A percentile compares a stretch with the other conserved stretches of the same genome.
phyloP scores from a whole-genome alignment of 2,329 filamentous ascomycete genomes.

The Botrytis hyacinthi region DNA sequence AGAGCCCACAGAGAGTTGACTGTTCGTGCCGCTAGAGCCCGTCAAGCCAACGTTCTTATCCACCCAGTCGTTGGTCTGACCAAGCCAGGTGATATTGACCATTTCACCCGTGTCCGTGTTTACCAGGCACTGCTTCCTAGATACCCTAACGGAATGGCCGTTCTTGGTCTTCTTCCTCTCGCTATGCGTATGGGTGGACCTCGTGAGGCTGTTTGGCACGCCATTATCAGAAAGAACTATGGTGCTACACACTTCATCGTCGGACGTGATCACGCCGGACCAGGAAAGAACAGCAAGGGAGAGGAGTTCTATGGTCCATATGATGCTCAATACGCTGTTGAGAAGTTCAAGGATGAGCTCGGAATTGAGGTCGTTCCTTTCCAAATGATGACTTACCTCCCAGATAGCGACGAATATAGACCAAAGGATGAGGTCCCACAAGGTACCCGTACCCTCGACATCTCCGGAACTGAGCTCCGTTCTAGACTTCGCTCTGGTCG shows the following conservation, averaged over 20 bases:
- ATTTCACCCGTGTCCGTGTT: constrained; percentile 98
- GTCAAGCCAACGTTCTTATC: constrained; percentile 98
- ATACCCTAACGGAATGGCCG: constrained; percentile 99
- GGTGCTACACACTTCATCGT: constrained; percentile 99
- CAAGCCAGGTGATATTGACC: constrained; percentile 98
- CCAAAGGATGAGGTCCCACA: constrained; percentile 85
- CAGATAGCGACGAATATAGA: constrained; percentile 93
- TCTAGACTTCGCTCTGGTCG: constrained; percentile 85
- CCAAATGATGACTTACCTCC: constrained; percentile 99
- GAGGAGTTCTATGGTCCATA: constrained; percentile 98
- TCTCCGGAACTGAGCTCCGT: constrained; percentile 87
- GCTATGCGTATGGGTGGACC: constrained; percentile 99
- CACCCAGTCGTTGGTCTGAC: constrained; percentile 98
- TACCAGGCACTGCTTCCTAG: constrained; percentile 95
- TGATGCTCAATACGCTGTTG: constrained; percentile 92
- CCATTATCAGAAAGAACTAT: constrained; percentile 99
- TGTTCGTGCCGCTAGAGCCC: constrained; percentile 89
- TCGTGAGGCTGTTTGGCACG: constrained; percentile 98
- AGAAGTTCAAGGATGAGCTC: constrained; percentile 94
- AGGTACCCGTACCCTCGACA: constrained; percentile 82
- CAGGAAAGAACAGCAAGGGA: constrained; percentile 96
- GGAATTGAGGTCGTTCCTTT: constrained; percentile 99
- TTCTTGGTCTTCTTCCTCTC: constrained; percentile 87
- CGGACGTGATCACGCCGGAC: constrained; percentile 95
- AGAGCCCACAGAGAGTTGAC: constrained; percentile 97